Percentiles rank a stretch among this genome's conserved stretches.
Evolutionary conservation across 306 rosid genomes (phyloP).

Genomic region (Prunus campanulata): DNA sequence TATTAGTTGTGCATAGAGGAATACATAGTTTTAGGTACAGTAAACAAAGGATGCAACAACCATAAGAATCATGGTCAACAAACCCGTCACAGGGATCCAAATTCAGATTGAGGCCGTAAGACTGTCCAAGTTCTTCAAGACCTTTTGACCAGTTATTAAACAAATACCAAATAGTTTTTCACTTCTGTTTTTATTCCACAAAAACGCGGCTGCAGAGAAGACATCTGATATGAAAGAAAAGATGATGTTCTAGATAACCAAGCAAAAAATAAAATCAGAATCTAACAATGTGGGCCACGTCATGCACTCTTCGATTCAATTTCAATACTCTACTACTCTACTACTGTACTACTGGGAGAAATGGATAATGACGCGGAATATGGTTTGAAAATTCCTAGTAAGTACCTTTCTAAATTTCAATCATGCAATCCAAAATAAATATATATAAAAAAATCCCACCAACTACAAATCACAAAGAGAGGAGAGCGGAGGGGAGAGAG

Average conservation of each 20-base stretch:
- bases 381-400: slow-evolving; percentile 39
- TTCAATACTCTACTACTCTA: no score
- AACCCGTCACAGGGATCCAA: background rate
- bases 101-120: background rate
- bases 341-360: background rate
- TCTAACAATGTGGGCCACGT: no score
- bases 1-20: no score
- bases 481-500: background rate
- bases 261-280: background rate
- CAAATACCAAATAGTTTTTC: background rate
- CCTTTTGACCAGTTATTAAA: background rate
- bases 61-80: background rate
- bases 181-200: background rate
- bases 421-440: background rate
- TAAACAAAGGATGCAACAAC: background rate
- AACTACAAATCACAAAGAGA: slow-evolving; percentile 12
- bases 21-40: background rate
- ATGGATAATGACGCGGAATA: slow-evolving; percentile 41
- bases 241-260: slow-evolving; percentile 2
- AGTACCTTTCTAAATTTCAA: background rate
- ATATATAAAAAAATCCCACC: background rate
- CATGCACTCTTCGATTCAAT: no score
- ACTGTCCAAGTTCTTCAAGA: background rate
- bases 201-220: slow-evolving; percentile 1
- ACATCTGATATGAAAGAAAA: background rate